Base-by-base conservation (phyloP, 2,329 filamentous ascomycete species). In the Stachybotrys echinatus region DNA sequence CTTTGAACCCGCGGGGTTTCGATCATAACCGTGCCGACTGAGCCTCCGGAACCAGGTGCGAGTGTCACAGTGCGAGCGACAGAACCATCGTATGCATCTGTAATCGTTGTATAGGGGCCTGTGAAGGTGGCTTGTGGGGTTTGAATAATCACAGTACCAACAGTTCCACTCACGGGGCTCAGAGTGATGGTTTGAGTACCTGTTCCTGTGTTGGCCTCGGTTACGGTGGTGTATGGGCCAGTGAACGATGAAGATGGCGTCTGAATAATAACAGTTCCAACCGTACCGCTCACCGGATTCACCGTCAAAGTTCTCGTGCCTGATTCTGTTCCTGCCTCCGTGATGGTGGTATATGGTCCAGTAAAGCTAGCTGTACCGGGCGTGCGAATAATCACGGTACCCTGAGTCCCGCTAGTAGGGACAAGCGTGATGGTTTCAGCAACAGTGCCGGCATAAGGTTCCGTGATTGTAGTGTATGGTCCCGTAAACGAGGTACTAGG, bases 211-310 rank as follows among this genome's bases (percentile, higher is more conserved):
- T 8, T 34, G 27, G 27, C 27, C 19, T 40, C 10, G 6, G 44
- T 46, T 12, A 46, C 37, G 23, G 44, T 46, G 12, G 14, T 34
- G n/a, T 46, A 46, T 21, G 44, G 44, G n/a, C 44, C 44, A 18
- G 8, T 37, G 27, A 46, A 46, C 12, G 10, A 17, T n/a, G 6
- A 5, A n/a, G 18, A 8, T 23, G 42, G 42, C 5, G 42, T 45
- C 23, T 45, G 42, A 22, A 46, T 27, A 46, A 46, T 46, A 17
- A 46, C 44, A 37, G 44, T 46, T 12, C 44, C 44, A 19, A 37
- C 6, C 5, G 44, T 34, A 5, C 44, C 44, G 31, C 23, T 34
- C 12, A 40, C n/a, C 19, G 38, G 38, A 40, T 40, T 18, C 10
- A 40, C 8, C 17, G 38, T 40, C 3, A 40, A n/a, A 2, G 44